Conservation (phyloP, 2,329 filamentous ascomycete genomes). For the Cladosporium velox region DNA sequence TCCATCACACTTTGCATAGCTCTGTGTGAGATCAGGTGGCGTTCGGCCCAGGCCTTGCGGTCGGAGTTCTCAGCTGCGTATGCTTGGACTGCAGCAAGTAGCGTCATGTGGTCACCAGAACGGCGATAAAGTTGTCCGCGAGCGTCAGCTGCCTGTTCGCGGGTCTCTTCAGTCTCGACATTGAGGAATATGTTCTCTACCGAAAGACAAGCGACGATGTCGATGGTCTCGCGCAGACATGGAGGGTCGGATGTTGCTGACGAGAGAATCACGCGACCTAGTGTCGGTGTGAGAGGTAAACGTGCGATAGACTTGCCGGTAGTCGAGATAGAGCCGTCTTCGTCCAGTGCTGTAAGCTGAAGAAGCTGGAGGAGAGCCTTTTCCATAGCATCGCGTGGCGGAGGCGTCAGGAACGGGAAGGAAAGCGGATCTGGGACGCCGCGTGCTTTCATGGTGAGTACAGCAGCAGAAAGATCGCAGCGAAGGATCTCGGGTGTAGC, state of each 20-base stretch:
- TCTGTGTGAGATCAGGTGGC: conserved; percentile 61
- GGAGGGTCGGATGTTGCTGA: conserved; percentile 69
- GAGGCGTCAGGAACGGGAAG: conserved; percentile 84
- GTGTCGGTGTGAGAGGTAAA: conserved; percentile 77
- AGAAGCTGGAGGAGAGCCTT: conserved; percentile 80
- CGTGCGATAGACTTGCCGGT: conserved; percentile 76
- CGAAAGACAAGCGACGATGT: conserved; percentile 71
- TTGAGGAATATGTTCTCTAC: conserved; percentile 66
- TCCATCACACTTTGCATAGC: conserved; percentile 69
- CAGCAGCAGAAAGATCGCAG: conserved; percentile 81
- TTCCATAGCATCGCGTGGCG: conserved; percentile 74
- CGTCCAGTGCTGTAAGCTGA: conserved; percentile 72
- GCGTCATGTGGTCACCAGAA: conserved; percentile 65
- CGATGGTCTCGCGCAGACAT: conserved; percentile 80
- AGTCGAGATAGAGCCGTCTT: conserved; percentile 71
- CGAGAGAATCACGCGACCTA: conserved; percentile 80
- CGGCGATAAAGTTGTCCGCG: conserved; percentile 59
- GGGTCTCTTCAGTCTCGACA: conserved; percentile 60
- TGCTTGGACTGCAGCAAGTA: conserved; percentile 60
- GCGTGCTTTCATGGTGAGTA: conserved; percentile 91
- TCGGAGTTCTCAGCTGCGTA: conserved; percentile 61
- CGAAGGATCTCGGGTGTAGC: conserved; percentile 88
- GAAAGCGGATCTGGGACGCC: conserved; percentile 77
- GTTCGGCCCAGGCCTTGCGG: conserved; percentile 61
- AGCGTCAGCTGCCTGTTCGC: conserved; percentile 59